Evolutionary conservation across 768 basidiomycete genomes (phyloP).

Genomic region (Mycena amicta): DNA sequence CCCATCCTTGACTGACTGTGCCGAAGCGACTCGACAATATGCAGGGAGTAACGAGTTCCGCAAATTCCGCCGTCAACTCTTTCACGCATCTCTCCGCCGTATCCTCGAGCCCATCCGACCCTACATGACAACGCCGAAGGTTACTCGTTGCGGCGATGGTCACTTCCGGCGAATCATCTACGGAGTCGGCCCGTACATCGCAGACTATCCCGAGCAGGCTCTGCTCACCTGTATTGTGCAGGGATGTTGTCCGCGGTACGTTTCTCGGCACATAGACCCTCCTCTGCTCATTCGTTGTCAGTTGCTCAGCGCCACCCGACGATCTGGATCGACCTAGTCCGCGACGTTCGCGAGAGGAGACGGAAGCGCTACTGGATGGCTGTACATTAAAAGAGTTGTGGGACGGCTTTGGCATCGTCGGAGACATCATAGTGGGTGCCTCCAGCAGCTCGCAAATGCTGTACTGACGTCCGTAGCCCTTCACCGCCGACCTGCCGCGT

Average conservation of each 20-base stretch:
- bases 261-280: slow-evolving; percentile 17
- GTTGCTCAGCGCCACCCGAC: not conserved
- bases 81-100: slow-evolving; percentile 19
- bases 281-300: not conserved
- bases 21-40: slow-evolving; percentile 12
- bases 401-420: slow-evolving; percentile 24
- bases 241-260: no score
- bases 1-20: not conserved
- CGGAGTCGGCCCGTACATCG: slow-evolving; percentile 25
- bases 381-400: slow-evolving; percentile 21
- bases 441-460: not conserved
- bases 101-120: no score
- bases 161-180: slow-evolving; percentile 22
- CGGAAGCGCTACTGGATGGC: slow-evolving; percentile 12
- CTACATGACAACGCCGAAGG: no score
- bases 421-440: slow-evolving; percentile 25
- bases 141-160: slow-evolving; percentile 18
- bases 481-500: slow-evolving; percentile 17
- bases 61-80: slow-evolving; percentile 24
- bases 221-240: no score
- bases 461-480: slow-evolving; percentile 9
- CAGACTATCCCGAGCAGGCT: slow-evolving; percentile 27
- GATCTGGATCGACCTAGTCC: not conserved
- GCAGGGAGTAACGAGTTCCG: slow-evolving; percentile 8
- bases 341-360: slow-evolving; percentile 17